Conservation (phyloP, 2,329 filamentous ascomycete species). For the Aspergillus quadrilineatus region DNA sequence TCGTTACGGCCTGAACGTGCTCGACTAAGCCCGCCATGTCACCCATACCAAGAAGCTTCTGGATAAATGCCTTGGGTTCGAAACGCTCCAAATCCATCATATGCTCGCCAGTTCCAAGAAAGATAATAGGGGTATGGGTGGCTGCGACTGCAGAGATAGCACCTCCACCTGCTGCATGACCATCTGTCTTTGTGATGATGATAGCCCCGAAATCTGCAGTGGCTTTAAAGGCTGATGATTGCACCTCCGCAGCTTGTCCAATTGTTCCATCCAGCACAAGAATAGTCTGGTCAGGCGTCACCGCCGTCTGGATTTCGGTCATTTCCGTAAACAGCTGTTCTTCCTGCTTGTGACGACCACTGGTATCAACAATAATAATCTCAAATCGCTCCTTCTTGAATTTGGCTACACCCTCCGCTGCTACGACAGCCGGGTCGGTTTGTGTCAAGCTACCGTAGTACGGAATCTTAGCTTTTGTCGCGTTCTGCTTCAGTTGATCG, state of each 20-base stretch:
- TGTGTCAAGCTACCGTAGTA: constrained; percentile 97
- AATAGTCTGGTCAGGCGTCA: constrained; percentile 92
- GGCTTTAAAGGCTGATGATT: constrained; percentile 95
- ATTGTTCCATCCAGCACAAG: constrained; percentile 98
- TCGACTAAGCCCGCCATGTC: constrained; percentile 94
- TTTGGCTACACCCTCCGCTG: constrained; percentile 93
- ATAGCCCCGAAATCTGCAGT: constrained; percentile 96
- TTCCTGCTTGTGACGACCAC: constrained; percentile 91
- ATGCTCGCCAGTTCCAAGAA: constrained; percentile 96
- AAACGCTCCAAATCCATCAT: constrained; percentile 94
- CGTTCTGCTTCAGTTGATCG: constrained; percentile 97
- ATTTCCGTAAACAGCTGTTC: constrained; percentile 95
- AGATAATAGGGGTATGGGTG: constrained; percentile 94
- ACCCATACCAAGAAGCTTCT: constrained; percentile 93
- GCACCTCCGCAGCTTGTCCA: constrained; percentile 90
- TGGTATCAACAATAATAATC: constrained; percentile 97
- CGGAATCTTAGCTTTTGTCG: constrained; percentile 97
- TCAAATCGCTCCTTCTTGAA: constrained; percentile 99
- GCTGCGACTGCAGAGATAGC: constrained; percentile 97
- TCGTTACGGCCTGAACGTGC: constrained; percentile 91
- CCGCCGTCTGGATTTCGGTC: constrained; percentile 90
- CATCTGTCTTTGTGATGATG: constrained; percentile 98
- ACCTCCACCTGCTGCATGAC: constrained; percentile 90
- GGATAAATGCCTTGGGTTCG: constrained; percentile 87
- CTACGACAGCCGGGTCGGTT: constrained; percentile 90